Conservation (phyloP, 192 early-diverging fungal species). For the Podila horticola region DNA sequence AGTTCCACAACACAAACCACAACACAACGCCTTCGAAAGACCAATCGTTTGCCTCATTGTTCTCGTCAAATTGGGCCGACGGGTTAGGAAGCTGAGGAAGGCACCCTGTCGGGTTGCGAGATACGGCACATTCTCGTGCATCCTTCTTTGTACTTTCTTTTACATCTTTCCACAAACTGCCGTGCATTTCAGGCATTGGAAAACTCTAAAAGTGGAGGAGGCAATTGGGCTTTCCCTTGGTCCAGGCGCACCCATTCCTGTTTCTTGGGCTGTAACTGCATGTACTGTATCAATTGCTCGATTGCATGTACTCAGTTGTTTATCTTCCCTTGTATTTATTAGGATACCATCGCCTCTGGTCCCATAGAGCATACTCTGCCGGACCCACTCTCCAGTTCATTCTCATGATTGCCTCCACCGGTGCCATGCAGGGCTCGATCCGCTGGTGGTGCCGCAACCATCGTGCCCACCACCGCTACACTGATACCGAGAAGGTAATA, state of each 20-base stretch:
- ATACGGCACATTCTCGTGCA: too few species aligned
- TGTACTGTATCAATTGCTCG: too few species aligned
- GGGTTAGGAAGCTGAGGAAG: too few species aligned
- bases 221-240: not conserved
- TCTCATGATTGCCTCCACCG: slow-evolving; percentile 64
- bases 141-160: not conserved
- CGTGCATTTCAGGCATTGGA: too few species aligned
- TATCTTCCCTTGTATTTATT: too few species aligned
- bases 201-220: too few species aligned
- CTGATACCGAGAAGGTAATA: slow-evolving; percentile 45
- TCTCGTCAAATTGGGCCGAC: too few species aligned
- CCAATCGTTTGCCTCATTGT: too few species aligned
- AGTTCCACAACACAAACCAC: too few species aligned
- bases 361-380: slow-evolving; percentile 78
- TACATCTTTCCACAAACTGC: not conserved
- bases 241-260: not conserved
- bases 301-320: too few species aligned
- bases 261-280: not conserved
- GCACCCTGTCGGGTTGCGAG: too few species aligned
- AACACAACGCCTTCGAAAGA: too few species aligned
- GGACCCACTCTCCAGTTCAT: slow-evolving; percentile 65
- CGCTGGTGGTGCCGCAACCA: slow-evolving; percentile 87
- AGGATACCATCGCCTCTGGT: slow-evolving; percentile 85
- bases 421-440: slow-evolving; percentile 82
- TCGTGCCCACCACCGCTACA: slow-evolving; percentile 84